Conservation (phyloP, 495 filamentous ascomycete genomes). For the Tuber umbilicatum region DNA sequence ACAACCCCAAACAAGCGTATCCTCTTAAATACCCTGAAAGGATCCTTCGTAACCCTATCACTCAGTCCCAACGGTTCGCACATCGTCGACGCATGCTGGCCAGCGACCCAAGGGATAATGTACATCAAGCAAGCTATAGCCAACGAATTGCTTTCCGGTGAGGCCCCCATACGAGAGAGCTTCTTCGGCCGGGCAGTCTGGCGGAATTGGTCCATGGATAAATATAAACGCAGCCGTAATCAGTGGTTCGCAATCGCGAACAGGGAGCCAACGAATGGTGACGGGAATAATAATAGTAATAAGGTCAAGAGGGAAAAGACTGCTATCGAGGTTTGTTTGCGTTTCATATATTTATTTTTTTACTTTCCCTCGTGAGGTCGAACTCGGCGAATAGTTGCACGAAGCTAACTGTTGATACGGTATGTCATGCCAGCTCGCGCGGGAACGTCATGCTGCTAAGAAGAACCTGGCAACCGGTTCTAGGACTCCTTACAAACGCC, state of each 20-base stretch:
- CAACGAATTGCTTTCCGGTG: slow-evolving; percentile 55
- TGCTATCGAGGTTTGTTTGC: slow-evolving; percentile 34
- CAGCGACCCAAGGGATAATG: slow-evolving; percentile 54
- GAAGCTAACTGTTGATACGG: slow-evolving; percentile 15
- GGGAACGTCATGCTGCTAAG: slow-evolving; percentile 40
- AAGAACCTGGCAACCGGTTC: slow-evolving; percentile 23
- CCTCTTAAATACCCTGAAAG: slow-evolving; percentile 55
- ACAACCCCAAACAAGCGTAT: slow-evolving; percentile 49
- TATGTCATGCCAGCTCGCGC: slow-evolving; percentile 28
- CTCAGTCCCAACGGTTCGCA: slow-evolving; percentile 66
- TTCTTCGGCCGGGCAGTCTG: slow-evolving; percentile 75
- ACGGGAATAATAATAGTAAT: slow-evolving; percentile 2
- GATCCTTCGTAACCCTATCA: slow-evolving; percentile 59
- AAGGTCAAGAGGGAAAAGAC: slow-evolving; percentile 31
- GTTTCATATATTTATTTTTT: neutral
- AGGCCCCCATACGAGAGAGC: slow-evolving; percentile 62
- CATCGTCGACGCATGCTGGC: slow-evolving; percentile 71
- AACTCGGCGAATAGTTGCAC: neutral
- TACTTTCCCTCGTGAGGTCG: neutral
- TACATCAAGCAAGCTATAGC: slow-evolving; percentile 59
- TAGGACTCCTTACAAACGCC: slow-evolving; percentile 18
- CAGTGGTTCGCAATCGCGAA: slow-evolving; percentile 38
- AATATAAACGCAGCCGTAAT: slow-evolving; percentile 53
- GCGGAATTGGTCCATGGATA: slow-evolving; percentile 86
- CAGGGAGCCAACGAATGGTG: slow-evolving; percentile 16